Conservation (phyloP, 2,329 filamentous ascomycete species). For the Colletotrichum acutatum region DNA sequence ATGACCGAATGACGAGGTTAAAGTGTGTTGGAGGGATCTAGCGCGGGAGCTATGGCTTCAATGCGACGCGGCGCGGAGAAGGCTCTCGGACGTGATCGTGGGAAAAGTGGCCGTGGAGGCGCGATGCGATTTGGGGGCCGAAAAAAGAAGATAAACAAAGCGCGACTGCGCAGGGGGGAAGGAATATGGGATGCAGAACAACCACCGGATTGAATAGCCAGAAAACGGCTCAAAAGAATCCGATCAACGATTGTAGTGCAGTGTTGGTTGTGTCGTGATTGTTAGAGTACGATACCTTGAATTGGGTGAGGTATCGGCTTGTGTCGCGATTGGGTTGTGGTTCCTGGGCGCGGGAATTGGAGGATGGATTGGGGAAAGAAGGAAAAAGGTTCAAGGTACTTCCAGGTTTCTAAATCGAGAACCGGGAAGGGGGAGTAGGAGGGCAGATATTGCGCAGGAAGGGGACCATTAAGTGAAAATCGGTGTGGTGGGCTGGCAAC, state of each 20-base stretch:
- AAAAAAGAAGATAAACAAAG: slow-evolving; percentile 8
- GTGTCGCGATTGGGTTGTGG: neutral
- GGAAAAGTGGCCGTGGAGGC: neutral
- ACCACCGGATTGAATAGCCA: neutral
- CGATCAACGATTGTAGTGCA: too few relatives aligned
- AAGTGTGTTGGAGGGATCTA: neutral
- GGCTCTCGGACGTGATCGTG: neutral
- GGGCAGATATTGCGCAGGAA: neutral
- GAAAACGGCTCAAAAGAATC: neutral
- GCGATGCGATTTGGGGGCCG: neutral
- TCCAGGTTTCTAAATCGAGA: neutral
- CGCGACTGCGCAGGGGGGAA: neutral
- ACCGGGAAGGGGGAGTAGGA: neutral
- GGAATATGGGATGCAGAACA: neutral
- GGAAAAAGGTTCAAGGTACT: slow-evolving; percentile 21
- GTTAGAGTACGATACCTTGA: neutral
- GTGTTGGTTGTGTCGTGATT: neutral
- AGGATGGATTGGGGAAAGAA: neutral
- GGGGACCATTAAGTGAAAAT: neutral
- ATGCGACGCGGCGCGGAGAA: slow-evolving; percentile 14
- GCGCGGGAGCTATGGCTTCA: slow-evolving; percentile 10
- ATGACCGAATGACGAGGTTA: neutral
- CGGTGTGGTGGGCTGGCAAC: slow-evolving; percentile 23
- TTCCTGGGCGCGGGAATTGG: neutral
- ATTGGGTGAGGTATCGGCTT: neutral